Percentiles rank a stretch among this genome's conserved stretches.
Evolutionary conservation across 768 basidiomycete species (phyloP).

Genomic region (Multifurca ochricompacta): DNA sequence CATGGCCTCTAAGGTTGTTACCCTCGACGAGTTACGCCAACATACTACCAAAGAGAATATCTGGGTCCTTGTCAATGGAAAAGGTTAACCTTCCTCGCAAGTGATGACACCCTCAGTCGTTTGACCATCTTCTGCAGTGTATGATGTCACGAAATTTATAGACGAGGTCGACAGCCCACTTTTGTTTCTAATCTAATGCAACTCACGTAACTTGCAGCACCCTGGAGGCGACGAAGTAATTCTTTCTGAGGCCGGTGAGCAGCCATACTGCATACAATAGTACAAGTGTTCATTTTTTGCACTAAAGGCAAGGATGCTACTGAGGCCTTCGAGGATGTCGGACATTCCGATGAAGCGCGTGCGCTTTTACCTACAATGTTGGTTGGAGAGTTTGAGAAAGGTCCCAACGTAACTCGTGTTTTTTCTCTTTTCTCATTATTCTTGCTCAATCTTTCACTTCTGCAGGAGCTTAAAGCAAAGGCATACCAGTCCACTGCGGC

Average conservation of each 20-base stretch:
- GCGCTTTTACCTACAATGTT: constrained; percentile 83
- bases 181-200: not conserved
- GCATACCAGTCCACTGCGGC: constrained; percentile 7
- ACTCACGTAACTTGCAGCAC: constrained; percentile 44
- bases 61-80: constrained; percentile 77
- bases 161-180: constrained; percentile 63
- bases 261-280: not conserved
- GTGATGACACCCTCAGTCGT: constrained; percentile 13
- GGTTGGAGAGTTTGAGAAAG: constrained; percentile 68
- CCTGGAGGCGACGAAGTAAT: constrained; percentile 99
- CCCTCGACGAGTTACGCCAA: constrained; percentile 68
- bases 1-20: constrained; percentile 45
- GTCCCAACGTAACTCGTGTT: constrained; percentile 30
- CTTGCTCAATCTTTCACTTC: not conserved
- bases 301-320: constrained; percentile 84
- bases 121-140: constrained; percentile 48
- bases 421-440: not conserved
- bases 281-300: not conserved
- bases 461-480: constrained; percentile 13
- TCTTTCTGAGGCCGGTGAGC: constrained; percentile 79
- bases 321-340: constrained; percentile 98
- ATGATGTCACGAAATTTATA: constrained; percentile 88
- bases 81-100: constrained; percentile 43
- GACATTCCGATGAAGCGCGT: constrained; percentile 98
- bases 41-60: constrained; percentile 69